Percentiles rank a stretch among this genome's conserved stretches.
phyloP scores from a whole-genome alignment of 768 basidiomycete species.

The Pholiota microspora region DNA sequence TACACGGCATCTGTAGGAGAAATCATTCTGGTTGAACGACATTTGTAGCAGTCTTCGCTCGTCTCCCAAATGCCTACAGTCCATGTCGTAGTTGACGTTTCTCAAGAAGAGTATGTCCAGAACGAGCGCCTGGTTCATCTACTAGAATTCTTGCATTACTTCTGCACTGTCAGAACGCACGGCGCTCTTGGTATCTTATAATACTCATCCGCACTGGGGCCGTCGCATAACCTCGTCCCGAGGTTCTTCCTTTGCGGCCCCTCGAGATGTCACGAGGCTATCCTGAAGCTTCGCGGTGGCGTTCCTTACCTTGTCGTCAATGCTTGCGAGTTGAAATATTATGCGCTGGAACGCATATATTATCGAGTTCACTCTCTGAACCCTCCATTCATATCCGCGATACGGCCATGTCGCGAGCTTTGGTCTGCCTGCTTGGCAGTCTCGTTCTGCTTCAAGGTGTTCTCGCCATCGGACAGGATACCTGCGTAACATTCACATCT shows the following conservation, averaged over 20 bases:
- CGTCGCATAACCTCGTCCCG: constrained; percentile 14
- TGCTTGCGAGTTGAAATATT: constrained; percentile 4
- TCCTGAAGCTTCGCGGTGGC: constrained; percentile 4
- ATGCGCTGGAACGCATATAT: constrained; percentile 4
- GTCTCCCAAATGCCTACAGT: background rate
- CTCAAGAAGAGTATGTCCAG: background rate
- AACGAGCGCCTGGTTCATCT: background rate
- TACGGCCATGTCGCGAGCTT: constrained; percentile 17
- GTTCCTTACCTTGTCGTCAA: constrained; percentile 8
- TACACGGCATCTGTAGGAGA: background rate
- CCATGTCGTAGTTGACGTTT: background rate
- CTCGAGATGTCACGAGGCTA: constrained; percentile 14
- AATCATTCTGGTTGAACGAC: background rate
- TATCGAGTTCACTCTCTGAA: background rate
- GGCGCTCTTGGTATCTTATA: background rate
- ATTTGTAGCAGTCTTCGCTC: background rate
- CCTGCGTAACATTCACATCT: constrained; percentile 45
- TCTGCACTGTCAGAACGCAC: background rate
- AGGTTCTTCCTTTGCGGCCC: constrained; percentile 18
- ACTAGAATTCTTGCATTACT: background rate
- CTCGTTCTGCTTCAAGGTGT: constrained; percentile 18
- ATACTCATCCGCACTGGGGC: constrained; percentile 5
- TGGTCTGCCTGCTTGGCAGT: constrained; percentile 14
- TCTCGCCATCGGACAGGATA: constrained; percentile 45
- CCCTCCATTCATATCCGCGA: too few relatives aligned